Percentiles rank a stretch among this genome's conserved stretches.
phyloP scores from a whole-genome alignment of 352 stramenopile genomes.

The Globisporangium ultimum region DNA sequence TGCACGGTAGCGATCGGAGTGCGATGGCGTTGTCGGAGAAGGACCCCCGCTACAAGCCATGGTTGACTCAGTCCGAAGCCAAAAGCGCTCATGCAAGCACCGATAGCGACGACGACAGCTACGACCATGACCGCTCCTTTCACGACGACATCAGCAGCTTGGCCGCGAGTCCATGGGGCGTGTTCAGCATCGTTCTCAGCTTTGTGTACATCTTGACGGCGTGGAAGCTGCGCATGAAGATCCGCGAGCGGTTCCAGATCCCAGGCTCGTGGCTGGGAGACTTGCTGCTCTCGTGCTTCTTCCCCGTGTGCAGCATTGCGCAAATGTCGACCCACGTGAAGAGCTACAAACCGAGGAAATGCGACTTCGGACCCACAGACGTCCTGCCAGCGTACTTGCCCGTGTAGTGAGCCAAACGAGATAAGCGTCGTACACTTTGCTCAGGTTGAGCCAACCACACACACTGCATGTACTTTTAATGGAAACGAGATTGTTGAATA shows the following conservation, averaged over 20 bases:
- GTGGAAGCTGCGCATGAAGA: constrained; percentile 20
- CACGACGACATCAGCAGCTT: not conserved
- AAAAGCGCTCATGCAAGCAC: not conserved
- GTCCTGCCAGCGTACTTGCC: constrained; percentile 21
- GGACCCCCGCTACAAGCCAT: not conserved
- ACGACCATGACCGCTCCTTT: not conserved
- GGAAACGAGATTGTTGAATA: not conserved
- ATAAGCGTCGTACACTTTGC: not conserved
- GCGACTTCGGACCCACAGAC: constrained; percentile 48
- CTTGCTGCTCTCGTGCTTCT: constrained; percentile 12
- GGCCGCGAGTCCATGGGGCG: constrained; percentile 6
- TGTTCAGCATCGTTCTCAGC: constrained; percentile 5
- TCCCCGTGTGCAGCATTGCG: constrained; percentile 23
- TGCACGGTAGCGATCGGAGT: not conserved
- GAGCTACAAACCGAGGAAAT: constrained; percentile 54
- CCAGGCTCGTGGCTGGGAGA: constrained; percentile 17
- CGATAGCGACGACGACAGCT: not conserved
- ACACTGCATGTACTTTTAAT: not conserved
- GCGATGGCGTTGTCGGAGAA: not conserved
- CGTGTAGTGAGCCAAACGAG: constrained; percentile 1
- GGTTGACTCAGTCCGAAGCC: not conserved
- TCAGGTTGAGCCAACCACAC: not conserved
- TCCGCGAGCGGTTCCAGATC: constrained; percentile 29
- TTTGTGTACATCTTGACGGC: constrained; percentile 8
- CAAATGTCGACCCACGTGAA: constrained; percentile 34